phyloP scores from a whole-genome alignment of 306 rosid genomes.

The Lablab purpureus region DNA sequence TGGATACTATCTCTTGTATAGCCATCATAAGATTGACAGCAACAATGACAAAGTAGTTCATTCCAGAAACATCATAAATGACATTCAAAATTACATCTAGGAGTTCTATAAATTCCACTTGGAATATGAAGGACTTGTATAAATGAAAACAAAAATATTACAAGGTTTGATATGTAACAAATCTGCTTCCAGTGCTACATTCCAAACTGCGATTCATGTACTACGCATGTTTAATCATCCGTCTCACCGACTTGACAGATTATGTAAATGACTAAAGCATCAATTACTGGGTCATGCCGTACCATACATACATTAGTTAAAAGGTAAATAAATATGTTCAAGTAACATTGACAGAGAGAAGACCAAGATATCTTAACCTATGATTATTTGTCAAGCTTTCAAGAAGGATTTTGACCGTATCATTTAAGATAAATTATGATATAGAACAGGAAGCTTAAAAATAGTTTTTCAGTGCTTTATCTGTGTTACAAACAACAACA shows the following conservation, averaged over 20 bases:
- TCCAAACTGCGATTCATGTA: slow-evolving; percentile 21
- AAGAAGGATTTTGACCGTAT: slow-evolving; percentile 25
- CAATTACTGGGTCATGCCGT: slow-evolving; percentile 11
- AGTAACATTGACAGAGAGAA: slow-evolving; percentile 8
- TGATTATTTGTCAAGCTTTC: slow-evolving; percentile 13
- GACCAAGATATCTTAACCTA: slow-evolving; percentile 30
- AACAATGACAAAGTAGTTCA: slow-evolving; percentile 26
- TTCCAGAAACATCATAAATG: slow-evolving; percentile 2
- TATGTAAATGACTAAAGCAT: slow-evolving; percentile 29
- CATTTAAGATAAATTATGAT: slow-evolving; percentile 1
- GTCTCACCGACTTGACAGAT: slow-evolving; percentile 13
- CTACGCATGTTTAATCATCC: slow-evolving; percentile 23
- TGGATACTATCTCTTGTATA: not conserved
- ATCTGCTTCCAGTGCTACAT: slow-evolving; percentile 23
- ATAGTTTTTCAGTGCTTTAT: slow-evolving; percentile 2
- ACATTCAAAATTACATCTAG: slow-evolving; percentile 6
- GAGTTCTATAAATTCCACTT: slow-evolving; percentile 5
- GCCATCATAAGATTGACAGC: not conserved
- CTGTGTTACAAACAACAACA: not conserved
- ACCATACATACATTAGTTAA: slow-evolving; percentile 5
- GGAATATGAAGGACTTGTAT: slow-evolving; percentile 2
- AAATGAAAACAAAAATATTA: not conserved
- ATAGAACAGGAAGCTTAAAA: slow-evolving; percentile 19
- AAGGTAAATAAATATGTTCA: slow-evolving; percentile 20
- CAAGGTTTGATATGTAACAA: slow-evolving; percentile 30